phyloP scores from a whole-genome alignment of 2,329 filamentous ascomycete genomes.

The Xylariaceae sp. region DNA sequence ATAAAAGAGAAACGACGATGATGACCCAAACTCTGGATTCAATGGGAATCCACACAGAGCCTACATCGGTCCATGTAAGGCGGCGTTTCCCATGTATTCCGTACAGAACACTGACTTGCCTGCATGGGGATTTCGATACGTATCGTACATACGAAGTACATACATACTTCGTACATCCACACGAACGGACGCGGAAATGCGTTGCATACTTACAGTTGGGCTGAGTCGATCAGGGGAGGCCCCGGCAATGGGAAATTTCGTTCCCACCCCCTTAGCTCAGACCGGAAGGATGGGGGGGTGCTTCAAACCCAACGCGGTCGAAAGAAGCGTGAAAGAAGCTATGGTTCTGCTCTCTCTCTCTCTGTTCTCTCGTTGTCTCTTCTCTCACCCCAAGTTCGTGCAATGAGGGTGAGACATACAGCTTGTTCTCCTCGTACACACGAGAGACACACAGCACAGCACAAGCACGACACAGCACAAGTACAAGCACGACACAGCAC shows the following conservation, averaged over 20 bases:
- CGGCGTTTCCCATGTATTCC: too few species aligned
- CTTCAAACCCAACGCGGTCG: slow-evolving; percentile 4
- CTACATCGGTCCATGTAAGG: too few species aligned
- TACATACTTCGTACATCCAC: background rate
- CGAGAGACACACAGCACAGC: slow-evolving; percentile 10
- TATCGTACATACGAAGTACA: background rate
- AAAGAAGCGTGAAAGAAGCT: slow-evolving; percentile 1
- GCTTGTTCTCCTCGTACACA: background rate
- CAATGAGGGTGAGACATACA: background rate
- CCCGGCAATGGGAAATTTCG: background rate
- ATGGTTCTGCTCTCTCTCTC: background rate
- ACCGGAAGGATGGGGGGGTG: slow-evolving; percentile 1
- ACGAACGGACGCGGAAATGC: too few species aligned
- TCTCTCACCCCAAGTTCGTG: background rate
- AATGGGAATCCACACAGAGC: slow-evolving; percentile 19
- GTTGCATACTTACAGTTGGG: slow-evolving; percentile 5
- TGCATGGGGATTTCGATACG: too few species aligned
- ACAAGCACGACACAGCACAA: background rate
- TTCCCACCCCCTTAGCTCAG: slow-evolving; percentile 1
- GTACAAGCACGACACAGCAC: too few species aligned
- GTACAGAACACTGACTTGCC: too few species aligned
- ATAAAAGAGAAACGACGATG: background rate
- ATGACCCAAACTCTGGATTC: slow-evolving; percentile 28
- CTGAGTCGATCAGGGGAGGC: slow-evolving; percentile 13
- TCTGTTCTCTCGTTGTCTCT: too few species aligned